These are phyloP conservation scores for Aphanomyces astaci DNA, from an alignment of 352 stramenopile genomes.

Conservation along the genomic window DNA sequence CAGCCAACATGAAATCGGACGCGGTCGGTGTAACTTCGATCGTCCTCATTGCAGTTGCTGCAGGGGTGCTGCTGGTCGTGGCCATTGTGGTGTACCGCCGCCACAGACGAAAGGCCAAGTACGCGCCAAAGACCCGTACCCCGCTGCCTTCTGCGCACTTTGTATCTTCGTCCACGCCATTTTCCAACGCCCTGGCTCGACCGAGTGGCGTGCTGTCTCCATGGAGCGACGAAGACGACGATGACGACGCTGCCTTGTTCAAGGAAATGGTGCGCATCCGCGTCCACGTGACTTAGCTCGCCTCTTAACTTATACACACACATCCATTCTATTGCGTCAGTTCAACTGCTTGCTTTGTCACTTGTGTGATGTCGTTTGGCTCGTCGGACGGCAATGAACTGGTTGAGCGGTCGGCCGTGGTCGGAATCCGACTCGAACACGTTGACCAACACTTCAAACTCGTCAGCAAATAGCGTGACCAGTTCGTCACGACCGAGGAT, in stretches of 20 bases:
- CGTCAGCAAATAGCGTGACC: neutral
- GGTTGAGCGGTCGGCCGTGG: constrained; percentile 10
- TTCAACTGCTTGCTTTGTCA: too few relatives aligned
- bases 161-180: neutral
- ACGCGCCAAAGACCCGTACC: neutral
- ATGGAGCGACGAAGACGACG: neutral
- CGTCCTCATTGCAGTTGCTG: neutral
- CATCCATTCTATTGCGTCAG: too few relatives aligned
- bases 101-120: neutral
- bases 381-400: neutral
- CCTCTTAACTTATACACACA: too few relatives aligned
- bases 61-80: neutral
- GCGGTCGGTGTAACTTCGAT: neutral
- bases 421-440: constrained; percentile 1
- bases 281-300: neutral
- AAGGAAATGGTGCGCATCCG: neutral
- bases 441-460: constrained; percentile 2
- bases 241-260: neutral
- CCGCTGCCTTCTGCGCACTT: neutral
- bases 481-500: constrained; percentile 1
- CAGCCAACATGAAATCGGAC: neutral
- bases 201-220: neutral
- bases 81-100: neutral
- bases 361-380: neutral
- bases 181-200: neutral